Conservation (phyloP, 116 monocot genomes). For the Phalaenopsis hybrid region DNA sequence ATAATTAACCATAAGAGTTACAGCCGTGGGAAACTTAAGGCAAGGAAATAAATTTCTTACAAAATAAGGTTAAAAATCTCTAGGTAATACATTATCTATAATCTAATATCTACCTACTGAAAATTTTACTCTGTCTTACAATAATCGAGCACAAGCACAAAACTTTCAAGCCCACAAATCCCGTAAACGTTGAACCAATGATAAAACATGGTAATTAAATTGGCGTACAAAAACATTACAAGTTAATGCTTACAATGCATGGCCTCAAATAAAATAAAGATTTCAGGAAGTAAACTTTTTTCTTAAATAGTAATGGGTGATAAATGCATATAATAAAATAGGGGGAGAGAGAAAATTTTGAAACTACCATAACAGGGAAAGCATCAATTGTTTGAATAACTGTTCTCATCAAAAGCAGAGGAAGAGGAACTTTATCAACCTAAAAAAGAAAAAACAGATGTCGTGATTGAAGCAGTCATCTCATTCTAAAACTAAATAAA, state of each 20-base stretch:
- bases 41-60: no score
- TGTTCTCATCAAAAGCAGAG: slow-evolving; percentile 95
- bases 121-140: no score
- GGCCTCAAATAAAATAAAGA: background rate
- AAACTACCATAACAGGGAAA: slow-evolving; percentile 77
- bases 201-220: background rate
- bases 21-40: no score
- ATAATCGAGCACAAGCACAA: no score
- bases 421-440: slow-evolving; percentile 80
- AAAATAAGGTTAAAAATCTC: no score
- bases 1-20: no score
- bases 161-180: background rate
- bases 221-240: background rate
- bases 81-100: no score
- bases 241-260: background rate
- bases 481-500: slow-evolving; percentile 3
- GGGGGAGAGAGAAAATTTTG: background rate
- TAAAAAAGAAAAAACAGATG: slow-evolving; percentile 26
- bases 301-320: background rate
- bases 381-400: slow-evolving; percentile 96
- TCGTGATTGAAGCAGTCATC: background rate
- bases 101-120: no score
- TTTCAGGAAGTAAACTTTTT: background rate
- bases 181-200: background rate
- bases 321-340: background rate